Conservation (phyloP, 2,329 filamentous ascomycete genomes). For the Trichoderma asperellum region DNA sequence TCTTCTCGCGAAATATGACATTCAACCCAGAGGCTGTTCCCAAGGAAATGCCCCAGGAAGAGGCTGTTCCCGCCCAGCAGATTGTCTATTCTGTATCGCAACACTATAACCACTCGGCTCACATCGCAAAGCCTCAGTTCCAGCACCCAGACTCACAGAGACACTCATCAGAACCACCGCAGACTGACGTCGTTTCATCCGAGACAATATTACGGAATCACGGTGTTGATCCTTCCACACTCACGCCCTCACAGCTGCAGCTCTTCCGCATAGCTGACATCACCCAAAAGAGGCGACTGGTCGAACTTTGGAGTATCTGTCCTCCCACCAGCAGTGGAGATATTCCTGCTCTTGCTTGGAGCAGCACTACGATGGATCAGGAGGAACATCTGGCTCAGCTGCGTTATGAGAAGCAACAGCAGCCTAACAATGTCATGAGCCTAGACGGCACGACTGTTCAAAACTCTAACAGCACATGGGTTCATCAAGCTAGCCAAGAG, state of each 20-base stretch:
- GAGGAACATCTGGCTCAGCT: conserved; percentile 63
- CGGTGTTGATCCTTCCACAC: conserved; percentile 68
- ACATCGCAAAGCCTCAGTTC: conserved; percentile 50
- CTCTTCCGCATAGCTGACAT: conserved; percentile 77
- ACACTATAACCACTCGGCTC: conserved; percentile 82
- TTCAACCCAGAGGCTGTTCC: conserved; percentile 52
- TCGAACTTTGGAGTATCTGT: conserved; percentile 85
- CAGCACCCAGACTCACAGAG: conserved; percentile 45
- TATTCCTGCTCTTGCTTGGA: conserved; percentile 58
- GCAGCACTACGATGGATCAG: conserved; percentile 57
- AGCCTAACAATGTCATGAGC: conserved; percentile 50
- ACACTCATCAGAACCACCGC: conserved; percentile 56
- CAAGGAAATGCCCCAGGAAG: conserved; percentile 40
- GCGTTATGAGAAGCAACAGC: conserved; percentile 58
- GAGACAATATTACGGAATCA: conserved; percentile 65
- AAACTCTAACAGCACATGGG: conserved; percentile 58
- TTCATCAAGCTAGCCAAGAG: conserved; percentile 45
- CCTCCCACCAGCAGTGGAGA: conserved; percentile 65
- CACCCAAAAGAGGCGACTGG: conserved; percentile 71
- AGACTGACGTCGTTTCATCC: conserved; percentile 53
- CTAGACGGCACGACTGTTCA: conserved; percentile 60
- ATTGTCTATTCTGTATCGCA: conserved; percentile 77
- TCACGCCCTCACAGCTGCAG: conserved; percentile 75
- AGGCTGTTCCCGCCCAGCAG: conserved; percentile 42
- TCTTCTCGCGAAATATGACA: conserved; percentile 77